These are phyloP conservation scores for Quercus phellos DNA, from an alignment of 331 rosid genomes.

Conservation along the genomic window DNA sequence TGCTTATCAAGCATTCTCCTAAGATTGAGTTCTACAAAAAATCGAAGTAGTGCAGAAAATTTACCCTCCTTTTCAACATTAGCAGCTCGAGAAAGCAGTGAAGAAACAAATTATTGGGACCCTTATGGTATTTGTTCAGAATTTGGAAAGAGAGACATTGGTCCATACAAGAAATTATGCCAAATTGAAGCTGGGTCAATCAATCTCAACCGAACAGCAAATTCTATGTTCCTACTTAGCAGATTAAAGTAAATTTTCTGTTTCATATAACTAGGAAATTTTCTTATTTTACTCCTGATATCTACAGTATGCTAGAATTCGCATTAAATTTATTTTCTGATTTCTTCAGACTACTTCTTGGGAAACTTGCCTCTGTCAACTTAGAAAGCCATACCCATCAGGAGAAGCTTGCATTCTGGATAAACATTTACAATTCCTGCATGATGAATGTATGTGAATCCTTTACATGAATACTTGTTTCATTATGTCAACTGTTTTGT, in stretches of 20 bases:
- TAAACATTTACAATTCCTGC: constrained; percentile 88
- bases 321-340: constrained; percentile 9
- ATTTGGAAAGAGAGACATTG: constrained; percentile 66
- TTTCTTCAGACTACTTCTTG: constrained; percentile 60
- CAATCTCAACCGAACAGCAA: constrained; percentile 58
- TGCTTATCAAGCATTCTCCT: constrained; percentile 73
- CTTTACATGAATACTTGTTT: neutral
- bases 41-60: constrained; percentile 25
- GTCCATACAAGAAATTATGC: constrained; percentile 59
- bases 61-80: constrained; percentile 22
- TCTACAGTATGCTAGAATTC: neutral
- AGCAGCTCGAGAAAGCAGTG: constrained; percentile 20
- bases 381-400: constrained; percentile 65
- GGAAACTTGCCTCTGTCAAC: constrained; percentile 72
- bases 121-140: constrained; percentile 63
- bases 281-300: constrained; percentile 5
- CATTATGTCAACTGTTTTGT: neutral
- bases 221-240: constrained; percentile 61
- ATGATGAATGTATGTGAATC: constrained; percentile 68
- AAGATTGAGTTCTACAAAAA: constrained; percentile 60
- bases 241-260: constrained; percentile 58
- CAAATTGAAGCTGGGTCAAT: constrained; percentile 59
- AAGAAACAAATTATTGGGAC: constrained; percentile 41
- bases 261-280: neutral
- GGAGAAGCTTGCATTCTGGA: constrained; percentile 97